A percentile compares a stretch with the other conserved stretches of the same genome.
Conservation (phyloP, 306 rosid species). For the Cucurbita maxima region DNA sequence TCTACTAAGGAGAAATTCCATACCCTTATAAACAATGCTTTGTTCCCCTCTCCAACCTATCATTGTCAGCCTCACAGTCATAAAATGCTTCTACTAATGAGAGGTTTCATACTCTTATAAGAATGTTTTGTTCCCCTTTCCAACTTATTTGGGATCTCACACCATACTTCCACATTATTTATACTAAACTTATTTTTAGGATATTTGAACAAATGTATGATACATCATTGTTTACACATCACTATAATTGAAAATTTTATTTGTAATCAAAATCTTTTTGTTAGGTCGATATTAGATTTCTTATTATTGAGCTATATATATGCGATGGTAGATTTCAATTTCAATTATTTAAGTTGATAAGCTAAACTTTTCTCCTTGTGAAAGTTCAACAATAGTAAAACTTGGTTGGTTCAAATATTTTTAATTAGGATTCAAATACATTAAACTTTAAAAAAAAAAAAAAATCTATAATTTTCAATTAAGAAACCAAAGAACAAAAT, state of each 20-base stretch:
- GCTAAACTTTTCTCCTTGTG: background rate
- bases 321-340: no score
- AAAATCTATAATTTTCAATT: background rate
- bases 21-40: no score
- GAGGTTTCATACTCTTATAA: no score
- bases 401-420: background rate
- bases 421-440: background rate
- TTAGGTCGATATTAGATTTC: no score
- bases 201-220: background rate
- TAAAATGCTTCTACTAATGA: no score
- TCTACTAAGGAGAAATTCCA: no score
- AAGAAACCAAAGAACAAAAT: background rate
- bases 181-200: background rate
- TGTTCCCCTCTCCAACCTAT: no score
- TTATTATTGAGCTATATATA: no score
- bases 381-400: background rate
- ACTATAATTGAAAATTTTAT: background rate
- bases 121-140: no score
- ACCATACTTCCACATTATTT: background rate
- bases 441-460: background rate
- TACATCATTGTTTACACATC: background rate
- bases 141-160: no score
- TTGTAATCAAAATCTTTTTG: no score
- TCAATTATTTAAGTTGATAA: background rate
- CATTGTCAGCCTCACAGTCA: no score